Evolutionary conservation across 2,329 filamentous ascomycete species (phyloP).

Genomic region (Penicillium psychrosexuale): DNA sequence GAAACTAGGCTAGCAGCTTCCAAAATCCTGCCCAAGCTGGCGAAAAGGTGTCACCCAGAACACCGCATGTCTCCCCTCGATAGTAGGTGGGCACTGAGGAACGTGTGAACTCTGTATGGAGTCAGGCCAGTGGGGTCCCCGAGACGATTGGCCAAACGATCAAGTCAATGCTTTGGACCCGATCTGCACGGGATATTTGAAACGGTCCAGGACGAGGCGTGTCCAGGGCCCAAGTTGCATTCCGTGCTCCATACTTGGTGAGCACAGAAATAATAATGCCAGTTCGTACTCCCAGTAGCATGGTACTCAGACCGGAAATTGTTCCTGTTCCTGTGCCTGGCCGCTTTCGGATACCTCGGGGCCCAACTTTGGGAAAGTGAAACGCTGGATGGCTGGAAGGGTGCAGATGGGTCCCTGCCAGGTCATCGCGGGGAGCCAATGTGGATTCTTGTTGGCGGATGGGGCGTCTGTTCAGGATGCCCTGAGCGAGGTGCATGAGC

Average conservation of each 20-base stretch:
- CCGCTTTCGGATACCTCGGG: conserved; percentile 8
- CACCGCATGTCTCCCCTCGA: conserved; percentile 2
- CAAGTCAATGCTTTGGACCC: conserved; percentile 4
- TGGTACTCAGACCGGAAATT: not conserved
- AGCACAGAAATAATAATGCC: not conserved
- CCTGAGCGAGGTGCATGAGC: conserved; percentile 7
- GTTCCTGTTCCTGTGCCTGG: conserved; percentile 10
- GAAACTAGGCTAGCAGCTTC: not conserved
- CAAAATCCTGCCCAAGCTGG: conserved; percentile 19
- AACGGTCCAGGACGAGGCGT: conserved; percentile 10
- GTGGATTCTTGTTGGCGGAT: conserved; percentile 11
- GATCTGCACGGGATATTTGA: conserved; percentile 23
- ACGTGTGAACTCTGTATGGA: conserved; percentile 9
- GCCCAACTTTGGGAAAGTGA: conserved; percentile 6
- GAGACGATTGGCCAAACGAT: conserved; percentile 6
- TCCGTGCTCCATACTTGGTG: not conserved
- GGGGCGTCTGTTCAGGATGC: conserved; percentile 4
- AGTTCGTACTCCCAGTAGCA: not conserved
- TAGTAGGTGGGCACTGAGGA: conserved; percentile 4
- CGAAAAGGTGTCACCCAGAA: not conserved
- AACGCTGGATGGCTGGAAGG: conserved; percentile 9
- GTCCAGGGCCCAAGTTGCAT: not conserved
- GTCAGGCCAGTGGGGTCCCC: not conserved
- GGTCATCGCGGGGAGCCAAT: conserved; percentile 23
- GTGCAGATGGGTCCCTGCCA: conserved; percentile 16